These are phyloP conservation scores for Lathyrus tuberosus DNA, from an alignment of 306 rosid genomes.

Conservation along the genomic window DNA sequence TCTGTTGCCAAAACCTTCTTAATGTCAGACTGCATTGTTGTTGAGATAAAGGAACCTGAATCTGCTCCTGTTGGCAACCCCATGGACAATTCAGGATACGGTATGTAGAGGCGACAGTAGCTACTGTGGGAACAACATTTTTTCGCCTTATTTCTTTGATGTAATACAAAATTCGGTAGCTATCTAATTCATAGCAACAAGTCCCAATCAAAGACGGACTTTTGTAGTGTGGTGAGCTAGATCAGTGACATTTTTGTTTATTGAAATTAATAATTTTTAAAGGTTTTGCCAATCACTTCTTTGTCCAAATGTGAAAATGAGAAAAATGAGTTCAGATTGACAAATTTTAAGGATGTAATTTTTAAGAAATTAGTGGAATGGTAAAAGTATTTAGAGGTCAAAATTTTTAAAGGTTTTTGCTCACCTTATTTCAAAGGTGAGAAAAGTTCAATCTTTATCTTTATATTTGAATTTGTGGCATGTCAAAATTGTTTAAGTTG, in stretches of 20 bases:
- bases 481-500: too few relatives aligned
- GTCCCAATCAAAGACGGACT: slow-evolving; percentile 20
- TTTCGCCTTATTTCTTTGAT: background rate
- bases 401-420: too few relatives aligned
- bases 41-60: slow-evolving; percentile 97
- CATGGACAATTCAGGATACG: slow-evolving; percentile 93
- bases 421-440: too few relatives aligned
- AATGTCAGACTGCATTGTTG: slow-evolving; percentile 98
- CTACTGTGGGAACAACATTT: background rate
- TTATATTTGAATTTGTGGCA: too few relatives aligned
- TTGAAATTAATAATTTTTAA: slow-evolving; percentile 31
- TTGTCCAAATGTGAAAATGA: too few relatives aligned
- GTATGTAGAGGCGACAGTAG: slow-evolving; percentile 42
- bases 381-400: too few relatives aligned
- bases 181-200: slow-evolving; percentile 18
- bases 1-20: too few relatives aligned
- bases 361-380: too few relatives aligned
- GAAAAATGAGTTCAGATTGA: too few relatives aligned
- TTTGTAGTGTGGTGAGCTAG: slow-evolving; percentile 30
- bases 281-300: slow-evolving; percentile 13
- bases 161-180: slow-evolving; percentile 31
- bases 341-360: too few relatives aligned
- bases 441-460: too few relatives aligned
- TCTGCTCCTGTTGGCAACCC: slow-evolving; percentile 74
- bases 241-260: slow-evolving; percentile 17